Evolutionary conservation across 2,329 filamentous ascomycete species (phyloP).

Genomic region (Penicillium sp.): DNA sequence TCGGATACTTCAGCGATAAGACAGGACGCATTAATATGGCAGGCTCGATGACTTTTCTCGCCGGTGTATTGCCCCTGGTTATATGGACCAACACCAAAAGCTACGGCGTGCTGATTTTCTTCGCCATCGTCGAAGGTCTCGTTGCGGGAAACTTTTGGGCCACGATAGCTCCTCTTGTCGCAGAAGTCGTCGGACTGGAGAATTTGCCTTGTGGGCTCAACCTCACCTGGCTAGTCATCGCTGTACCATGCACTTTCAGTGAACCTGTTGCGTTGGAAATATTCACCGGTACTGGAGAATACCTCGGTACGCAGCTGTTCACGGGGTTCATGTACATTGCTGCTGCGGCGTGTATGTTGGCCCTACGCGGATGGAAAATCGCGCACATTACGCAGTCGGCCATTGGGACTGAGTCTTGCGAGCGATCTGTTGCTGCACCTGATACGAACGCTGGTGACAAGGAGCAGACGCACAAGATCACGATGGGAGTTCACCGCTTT

Average conservation of each 20-base stretch:
- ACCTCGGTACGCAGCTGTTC: conserved; percentile 11
- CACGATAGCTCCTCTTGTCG: conserved; percentile 10
- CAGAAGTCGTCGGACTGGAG: conserved; percentile 15
- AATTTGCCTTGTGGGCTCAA: conserved; percentile 14
- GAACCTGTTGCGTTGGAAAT: conserved; percentile 19
- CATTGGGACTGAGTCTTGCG: neutral
- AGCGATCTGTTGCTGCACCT: neutral
- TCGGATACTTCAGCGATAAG: conserved; percentile 60
- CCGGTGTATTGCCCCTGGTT: conserved; percentile 22
- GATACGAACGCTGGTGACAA: neutral
- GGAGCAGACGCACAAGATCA: neutral
- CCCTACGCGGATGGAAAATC: neutral
- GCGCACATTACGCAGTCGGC: neutral
- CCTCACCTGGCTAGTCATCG: conserved; percentile 15
- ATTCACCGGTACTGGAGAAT: conserved; percentile 2
- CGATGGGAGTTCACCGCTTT: neutral
- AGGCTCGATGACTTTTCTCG: neutral
- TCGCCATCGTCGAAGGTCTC: conserved; percentile 46
- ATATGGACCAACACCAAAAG: conserved; percentile 49
- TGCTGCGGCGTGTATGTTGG: neutral
- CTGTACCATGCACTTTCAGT: conserved; percentile 11
- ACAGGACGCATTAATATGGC: conserved; percentile 63
- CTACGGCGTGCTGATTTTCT: conserved; percentile 47
- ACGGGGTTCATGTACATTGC: conserved; percentile 5
- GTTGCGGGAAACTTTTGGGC: conserved; percentile 53